Evolutionary conservation across 1,284 basidiomycete genomes (phyloP), one percentile per base, ranked within the genome.

Genomic region (Rhodotorula sp.): DNA sequence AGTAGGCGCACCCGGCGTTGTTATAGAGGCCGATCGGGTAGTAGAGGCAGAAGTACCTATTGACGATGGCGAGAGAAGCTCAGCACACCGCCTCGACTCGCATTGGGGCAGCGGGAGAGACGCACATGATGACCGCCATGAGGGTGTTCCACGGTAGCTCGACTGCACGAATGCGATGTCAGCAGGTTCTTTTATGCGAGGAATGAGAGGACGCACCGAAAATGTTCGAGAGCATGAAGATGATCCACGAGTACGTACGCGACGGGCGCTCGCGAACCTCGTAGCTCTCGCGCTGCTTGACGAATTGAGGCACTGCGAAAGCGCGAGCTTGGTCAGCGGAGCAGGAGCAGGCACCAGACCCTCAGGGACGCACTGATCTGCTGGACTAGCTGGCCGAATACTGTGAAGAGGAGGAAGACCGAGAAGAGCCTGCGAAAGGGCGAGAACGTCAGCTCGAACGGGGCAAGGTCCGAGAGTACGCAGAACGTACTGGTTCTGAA

Each of bases 161-260:
- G 32, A 48, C 59, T 61, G 59, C 34, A 21, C 19, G 39, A 27
- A 9, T 2, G 32, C 22, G 46, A 13, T 77, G 79, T 63, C 60
- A 71, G 53, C 25, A 12, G 17, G 36, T 25, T 15, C 27, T 15
- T 8, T 2, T 55, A 76, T 29, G 73, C 74, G 10, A 80, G 41
- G 8, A 78, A 25, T 67, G 21, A 27, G 79, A 78, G 78, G 78
- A 81, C 5, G 79, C 78, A 8, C 81, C 82, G 22, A 84, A 44
- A 51, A 84, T 81, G 76, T 82, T 82, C 37, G 77, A 66, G 53
- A 80, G 66, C 59, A 82, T 78, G 61, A 93, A 86, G 0, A 90
- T 88, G 12, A 87, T 84, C 92, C 92, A 94, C 61, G 87, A 87
- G 83, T 93, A 94, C 78, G 91, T 90, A 78, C 89, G 87, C 76